A percentile compares a stretch with the other conserved stretches of the same genome.
Conservation (phyloP, 225 moss, liverwort and hornwort genomes). For the Polytrichum formosum region DNA sequence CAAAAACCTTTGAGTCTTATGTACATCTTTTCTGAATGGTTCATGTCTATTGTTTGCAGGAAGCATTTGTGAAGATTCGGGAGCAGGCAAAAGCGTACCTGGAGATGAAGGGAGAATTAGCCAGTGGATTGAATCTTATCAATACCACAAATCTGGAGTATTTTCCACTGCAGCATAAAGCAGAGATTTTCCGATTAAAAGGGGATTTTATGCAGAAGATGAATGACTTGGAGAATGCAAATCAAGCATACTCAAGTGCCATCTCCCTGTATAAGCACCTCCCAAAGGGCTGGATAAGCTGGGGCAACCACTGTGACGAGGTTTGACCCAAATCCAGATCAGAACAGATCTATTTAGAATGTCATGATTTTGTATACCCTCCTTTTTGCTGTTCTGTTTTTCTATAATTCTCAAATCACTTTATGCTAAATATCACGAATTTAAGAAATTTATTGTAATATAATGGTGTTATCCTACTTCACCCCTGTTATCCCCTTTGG, state of each 20-base stretch:
- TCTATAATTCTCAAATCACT: too few relatives aligned
- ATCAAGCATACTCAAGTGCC: constrained; percentile 86
- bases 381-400: too few relatives aligned
- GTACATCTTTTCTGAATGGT: too few relatives aligned
- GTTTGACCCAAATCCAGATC: constrained; percentile 20
- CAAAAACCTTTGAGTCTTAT: too few relatives aligned
- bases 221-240: constrained; percentile 86
- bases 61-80: constrained; percentile 96
- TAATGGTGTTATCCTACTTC: too few relatives aligned
- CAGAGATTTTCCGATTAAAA: constrained; percentile 91
- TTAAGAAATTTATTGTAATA: too few relatives aligned
- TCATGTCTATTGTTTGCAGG: constrained; percentile 37
- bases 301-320: constrained; percentile 99
- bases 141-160: constrained; percentile 96
- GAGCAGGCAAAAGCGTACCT: constrained; percentile 98
- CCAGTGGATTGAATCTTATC: constrained; percentile 86
- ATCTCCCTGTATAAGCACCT: constrained; percentile 87
- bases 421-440: too few relatives aligned
- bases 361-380: too few relatives aligned
- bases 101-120: constrained; percentile 96
- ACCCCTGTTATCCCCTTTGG: too few relatives aligned
- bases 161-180: constrained; percentile 93
- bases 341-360: not conserved
- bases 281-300: constrained; percentile 98
- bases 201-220: constrained; percentile 90